Evolutionary conservation across 2,329 filamentous ascomycete genomes (phyloP).

Genomic region (Drechslerella dactyloides): DNA sequence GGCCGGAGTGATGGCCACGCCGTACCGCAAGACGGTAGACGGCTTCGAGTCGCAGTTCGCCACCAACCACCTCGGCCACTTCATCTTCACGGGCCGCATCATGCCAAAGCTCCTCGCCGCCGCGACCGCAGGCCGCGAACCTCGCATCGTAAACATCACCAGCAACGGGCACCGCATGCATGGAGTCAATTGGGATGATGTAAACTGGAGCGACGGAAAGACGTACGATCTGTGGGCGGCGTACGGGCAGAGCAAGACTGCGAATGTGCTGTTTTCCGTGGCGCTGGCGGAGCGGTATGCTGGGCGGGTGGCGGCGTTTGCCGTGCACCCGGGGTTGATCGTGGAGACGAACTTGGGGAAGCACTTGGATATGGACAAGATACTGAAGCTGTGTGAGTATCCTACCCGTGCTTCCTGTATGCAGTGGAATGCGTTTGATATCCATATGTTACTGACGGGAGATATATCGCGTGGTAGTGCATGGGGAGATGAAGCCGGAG

Average conservation of each 20-base stretch:
- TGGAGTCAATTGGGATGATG: constrained; percentile 60
- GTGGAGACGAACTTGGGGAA: constrained; percentile 19
- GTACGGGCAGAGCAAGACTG: constrained; percentile 64
- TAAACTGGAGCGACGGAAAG: constrained; percentile 59
- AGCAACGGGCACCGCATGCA: constrained; percentile 60
- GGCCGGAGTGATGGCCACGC: constrained; percentile 57
- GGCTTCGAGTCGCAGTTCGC: constrained; percentile 58
- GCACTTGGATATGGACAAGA: constrained; percentile 19
- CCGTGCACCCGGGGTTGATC: constrained; percentile 59
- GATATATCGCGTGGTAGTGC: constrained; percentile 17
- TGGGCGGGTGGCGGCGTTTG: constrained; percentile 57
- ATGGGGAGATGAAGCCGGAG: constrained; percentile 21
- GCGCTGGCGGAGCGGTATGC: constrained; percentile 58
- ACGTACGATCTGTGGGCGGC: constrained; percentile 59
- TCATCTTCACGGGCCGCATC: constrained; percentile 59
- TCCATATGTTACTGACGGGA: too few species aligned
- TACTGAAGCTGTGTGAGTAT: constrained; percentile 23
- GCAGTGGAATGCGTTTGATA: too few species aligned
- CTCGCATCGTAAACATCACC: constrained; percentile 59
- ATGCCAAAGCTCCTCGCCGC: constrained; percentile 54
- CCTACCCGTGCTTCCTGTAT: too few species aligned
- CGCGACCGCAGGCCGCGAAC: constrained; percentile 33
- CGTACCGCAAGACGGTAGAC: constrained; percentile 56
- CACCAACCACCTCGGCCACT: constrained; percentile 59
- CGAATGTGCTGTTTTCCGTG: constrained; percentile 62